Conservation (phyloP, 345 rosid genomes). For the Punica granatum region DNA sequence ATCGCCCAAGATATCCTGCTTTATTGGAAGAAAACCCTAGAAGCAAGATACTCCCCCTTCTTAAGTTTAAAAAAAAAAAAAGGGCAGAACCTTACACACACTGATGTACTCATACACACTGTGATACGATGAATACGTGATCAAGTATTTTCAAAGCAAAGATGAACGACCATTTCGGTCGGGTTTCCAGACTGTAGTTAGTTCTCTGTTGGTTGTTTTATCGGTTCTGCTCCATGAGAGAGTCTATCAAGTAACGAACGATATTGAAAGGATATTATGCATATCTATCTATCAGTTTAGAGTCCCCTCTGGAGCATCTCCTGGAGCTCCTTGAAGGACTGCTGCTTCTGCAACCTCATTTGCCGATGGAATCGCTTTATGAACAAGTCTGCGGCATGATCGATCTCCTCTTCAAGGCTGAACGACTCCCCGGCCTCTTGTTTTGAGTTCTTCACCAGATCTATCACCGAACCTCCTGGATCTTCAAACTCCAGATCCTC, state of each 20-base stretch:
- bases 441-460: slow-evolving; percentile 59
- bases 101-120: too few relatives aligned
- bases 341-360: slow-evolving; percentile 72
- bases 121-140: too few relatives aligned
- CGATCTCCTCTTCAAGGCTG: slow-evolving; percentile 77
- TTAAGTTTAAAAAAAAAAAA: too few relatives aligned
- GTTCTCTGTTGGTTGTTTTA: too few relatives aligned
- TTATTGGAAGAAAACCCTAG: neutral
- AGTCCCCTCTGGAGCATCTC: slow-evolving; percentile 20
- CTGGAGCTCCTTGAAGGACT: slow-evolving; percentile 33
- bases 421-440: slow-evolving; percentile 56
- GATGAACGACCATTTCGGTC: neutral
- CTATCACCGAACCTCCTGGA: slow-evolving; percentile 54
- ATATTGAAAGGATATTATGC: neutral
- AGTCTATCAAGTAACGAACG: neutral
- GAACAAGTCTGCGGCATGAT: slow-evolving; percentile 70
- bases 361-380: slow-evolving; percentile 55
- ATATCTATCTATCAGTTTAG: neutral
- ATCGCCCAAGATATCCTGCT: neutral
- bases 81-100: too few relatives aligned
- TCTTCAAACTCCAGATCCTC: slow-evolving; percentile 10
- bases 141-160: too few relatives aligned
- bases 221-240: too few relatives aligned
- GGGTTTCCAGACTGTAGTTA: neutral
- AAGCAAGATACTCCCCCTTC: neutral